phyloP scores from a whole-genome alignment of 108 stramenopile species.

The Discostella stelligeroides region DNA sequence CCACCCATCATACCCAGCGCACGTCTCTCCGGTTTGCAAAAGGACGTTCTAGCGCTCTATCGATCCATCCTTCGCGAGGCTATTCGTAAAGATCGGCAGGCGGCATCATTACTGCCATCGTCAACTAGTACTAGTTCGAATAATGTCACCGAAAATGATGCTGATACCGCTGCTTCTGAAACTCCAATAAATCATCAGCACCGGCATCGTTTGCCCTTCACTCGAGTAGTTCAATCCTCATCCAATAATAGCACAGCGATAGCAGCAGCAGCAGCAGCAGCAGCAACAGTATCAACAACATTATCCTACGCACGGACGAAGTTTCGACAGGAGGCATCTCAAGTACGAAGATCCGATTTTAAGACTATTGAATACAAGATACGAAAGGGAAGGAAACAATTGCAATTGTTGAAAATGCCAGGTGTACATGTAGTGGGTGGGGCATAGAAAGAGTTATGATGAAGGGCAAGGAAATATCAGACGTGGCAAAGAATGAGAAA shows the following conservation, averaged over 20 bases:
- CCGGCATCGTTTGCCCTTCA: background rate
- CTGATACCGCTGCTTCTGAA: background rate
- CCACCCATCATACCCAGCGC: background rate
- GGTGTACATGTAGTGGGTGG: constrained; percentile 71
- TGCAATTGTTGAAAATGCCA: constrained; percentile 83
- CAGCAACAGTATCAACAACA: constrained; percentile 21
- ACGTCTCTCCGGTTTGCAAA: constrained; percentile 75
- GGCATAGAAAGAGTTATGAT: constrained; percentile 2
- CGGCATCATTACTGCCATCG: background rate
- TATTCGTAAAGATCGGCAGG: constrained; percentile 63
- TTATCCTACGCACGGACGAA: constrained; percentile 57
- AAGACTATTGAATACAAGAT: constrained; percentile 80
- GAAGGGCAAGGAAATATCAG: background rate
- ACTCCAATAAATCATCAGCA: too few species aligned
- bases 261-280: too few species aligned
- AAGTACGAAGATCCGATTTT: constrained; percentile 68
- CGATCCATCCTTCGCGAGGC: constrained; percentile 73
- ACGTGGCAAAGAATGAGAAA: background rate
- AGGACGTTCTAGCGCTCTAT: constrained; percentile 76
- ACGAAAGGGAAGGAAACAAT: constrained; percentile 77
- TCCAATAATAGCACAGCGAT: constrained; percentile 9
- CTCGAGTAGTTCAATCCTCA: background rate
- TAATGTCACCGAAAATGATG: background rate
- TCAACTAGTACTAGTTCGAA: too few species aligned
- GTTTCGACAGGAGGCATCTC: constrained; percentile 65